Conservation (phyloP, 805 yeast species). For the Barnettozyma californica region DNA sequence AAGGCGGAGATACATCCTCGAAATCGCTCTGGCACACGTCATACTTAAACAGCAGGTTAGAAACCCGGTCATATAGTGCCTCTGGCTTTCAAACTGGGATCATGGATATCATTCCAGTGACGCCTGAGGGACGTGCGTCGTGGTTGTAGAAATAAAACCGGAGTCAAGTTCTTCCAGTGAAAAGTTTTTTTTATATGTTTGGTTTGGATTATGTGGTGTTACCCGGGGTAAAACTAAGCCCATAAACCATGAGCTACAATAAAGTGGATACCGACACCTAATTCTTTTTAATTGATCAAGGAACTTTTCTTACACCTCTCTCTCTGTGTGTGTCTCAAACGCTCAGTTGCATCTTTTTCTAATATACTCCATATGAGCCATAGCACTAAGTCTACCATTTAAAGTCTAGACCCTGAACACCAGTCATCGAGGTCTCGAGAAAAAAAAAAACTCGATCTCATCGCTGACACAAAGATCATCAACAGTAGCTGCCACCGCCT, state of each 20-base stretch:
- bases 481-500: not conserved
- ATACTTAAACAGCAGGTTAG: conserved; percentile 1
- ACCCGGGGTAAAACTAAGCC: not conserved
- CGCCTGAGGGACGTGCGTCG: conserved; percentile 11
- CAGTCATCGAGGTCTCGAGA: not conserved
- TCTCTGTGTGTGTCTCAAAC: no score
- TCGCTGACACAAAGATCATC: not conserved
- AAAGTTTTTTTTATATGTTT: not conserved
- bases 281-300: no score
- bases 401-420: not conserved
- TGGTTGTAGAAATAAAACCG: not conserved
- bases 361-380: no score
- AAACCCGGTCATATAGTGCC: conserved; percentile 4
- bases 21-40: conserved; percentile 10
- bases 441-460: not conserved
- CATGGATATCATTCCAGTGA: conserved; percentile 5
- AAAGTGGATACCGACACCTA: no score
- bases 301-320: no score
- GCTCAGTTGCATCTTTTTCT: no score
- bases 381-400: not conserved
- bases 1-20: conserved; percentile 17
- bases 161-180: not conserved
- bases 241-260: no score
- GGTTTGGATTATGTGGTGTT: not conserved
- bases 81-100: conserved; percentile 11